Conservation (phyloP, 2,329 filamentous ascomycete species). For the Apiospora kogelbergensis region DNA sequence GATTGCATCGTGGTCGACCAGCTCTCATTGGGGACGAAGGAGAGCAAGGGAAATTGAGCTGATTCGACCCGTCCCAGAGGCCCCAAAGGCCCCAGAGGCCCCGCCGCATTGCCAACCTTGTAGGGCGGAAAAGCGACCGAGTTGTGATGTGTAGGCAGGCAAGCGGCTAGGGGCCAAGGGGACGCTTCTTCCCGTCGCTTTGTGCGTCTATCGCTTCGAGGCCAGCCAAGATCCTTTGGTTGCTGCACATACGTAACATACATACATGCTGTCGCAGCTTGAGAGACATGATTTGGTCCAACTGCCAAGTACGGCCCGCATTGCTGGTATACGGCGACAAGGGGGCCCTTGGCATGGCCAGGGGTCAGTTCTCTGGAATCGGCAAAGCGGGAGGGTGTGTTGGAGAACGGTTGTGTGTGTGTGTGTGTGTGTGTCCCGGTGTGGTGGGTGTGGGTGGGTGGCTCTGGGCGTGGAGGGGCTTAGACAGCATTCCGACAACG, state of each 20-base stretch:
- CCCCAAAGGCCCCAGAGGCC: background rate
- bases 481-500: background rate
- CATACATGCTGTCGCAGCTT: background rate
- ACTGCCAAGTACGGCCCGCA: constrained; percentile 4
- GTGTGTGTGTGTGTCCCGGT: background rate
- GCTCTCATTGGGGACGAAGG: background rate
- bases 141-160: background rate
- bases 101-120: background rate
- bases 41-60: constrained; percentile 1
- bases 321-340: background rate
- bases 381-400: background rate
- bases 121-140: background rate
- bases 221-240: background rate
- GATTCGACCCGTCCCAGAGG: background rate
- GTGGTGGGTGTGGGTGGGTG: constrained; percentile 1
- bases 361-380: background rate
- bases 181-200: background rate
- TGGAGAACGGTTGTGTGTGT: constrained; percentile 2
- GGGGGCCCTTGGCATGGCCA: background rate
- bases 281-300: background rate
- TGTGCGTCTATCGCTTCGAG: constrained; percentile 6
- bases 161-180: constrained; percentile 4
- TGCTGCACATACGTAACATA: no score
- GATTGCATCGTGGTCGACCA: constrained; percentile 1
- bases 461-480: constrained; percentile 6